Evolutionary conservation across 2,329 filamentous ascomycete genomes (phyloP).

Genomic region (Hypoxylon sp.): DNA sequence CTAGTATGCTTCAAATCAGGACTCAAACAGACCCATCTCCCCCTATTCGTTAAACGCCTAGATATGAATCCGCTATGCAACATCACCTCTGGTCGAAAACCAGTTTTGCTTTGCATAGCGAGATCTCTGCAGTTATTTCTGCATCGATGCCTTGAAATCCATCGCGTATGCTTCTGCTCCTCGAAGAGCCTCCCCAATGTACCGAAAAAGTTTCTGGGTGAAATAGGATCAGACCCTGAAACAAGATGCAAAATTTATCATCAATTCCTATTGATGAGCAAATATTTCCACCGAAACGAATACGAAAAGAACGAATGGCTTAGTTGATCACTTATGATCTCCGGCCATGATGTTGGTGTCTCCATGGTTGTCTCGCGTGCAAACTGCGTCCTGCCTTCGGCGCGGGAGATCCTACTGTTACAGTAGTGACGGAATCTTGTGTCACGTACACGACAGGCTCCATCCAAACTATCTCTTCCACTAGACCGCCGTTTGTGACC

Average conservation of each 20-base stretch:
- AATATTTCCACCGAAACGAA: slow-evolving; percentile 52
- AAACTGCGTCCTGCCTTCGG: slow-evolving; percentile 49
- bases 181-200: slow-evolving; percentile 48
- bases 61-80: slow-evolving; percentile 45
- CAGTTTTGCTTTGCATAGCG: slow-evolving; percentile 33
- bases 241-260: slow-evolving; percentile 48
- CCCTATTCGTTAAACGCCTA: slow-evolving; percentile 36
- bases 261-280: slow-evolving; percentile 41
- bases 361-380: slow-evolving; percentile 58
- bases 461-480: slow-evolving; percentile 71
- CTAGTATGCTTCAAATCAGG: slow-evolving; percentile 34
- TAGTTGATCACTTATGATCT: slow-evolving; percentile 32
- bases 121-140: slow-evolving; percentile 34
- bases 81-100: slow-evolving; percentile 37
- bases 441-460: slow-evolving; percentile 70
- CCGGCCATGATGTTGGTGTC: slow-evolving; percentile 56
- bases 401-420: slow-evolving; percentile 58
- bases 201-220: slow-evolving; percentile 47
- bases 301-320: slow-evolving; percentile 23
- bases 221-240: slow-evolving; percentile 47
- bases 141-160: slow-evolving; percentile 41
- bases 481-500: slow-evolving; percentile 64
- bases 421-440: slow-evolving; percentile 58
- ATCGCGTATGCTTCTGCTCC: slow-evolving; percentile 48
- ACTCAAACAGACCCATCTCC: slow-evolving; percentile 26